Percentiles rank a stretch among this genome's conserved stretches.
Conservation (phyloP, 306 rosid species). For the Malus asiatica region DNA sequence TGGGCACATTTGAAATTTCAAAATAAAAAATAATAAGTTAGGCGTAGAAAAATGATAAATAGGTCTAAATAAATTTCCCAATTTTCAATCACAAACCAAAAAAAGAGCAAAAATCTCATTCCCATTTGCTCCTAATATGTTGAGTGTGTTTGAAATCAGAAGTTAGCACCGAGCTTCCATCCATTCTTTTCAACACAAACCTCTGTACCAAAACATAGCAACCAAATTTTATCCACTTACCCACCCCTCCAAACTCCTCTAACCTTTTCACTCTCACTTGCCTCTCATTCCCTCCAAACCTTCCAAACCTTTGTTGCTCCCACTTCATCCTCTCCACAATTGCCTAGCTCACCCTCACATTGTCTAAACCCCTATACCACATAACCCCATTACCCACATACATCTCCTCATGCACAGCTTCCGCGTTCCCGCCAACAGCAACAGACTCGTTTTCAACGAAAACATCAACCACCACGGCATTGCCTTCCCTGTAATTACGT, state of each 20-base stretch:
- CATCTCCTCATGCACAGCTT: slow-evolving; percentile 16
- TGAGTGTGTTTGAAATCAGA: slow-evolving; percentile 41
- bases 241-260: slow-evolving; percentile 42
- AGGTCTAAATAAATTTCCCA: too few relatives aligned
- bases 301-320: slow-evolving; percentile 36
- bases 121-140: slow-evolving; percentile 38
- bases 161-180: slow-evolving; percentile 34
- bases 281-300: slow-evolving; percentile 24
- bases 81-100: too few relatives aligned
- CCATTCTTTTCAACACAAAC: slow-evolving; percentile 36
- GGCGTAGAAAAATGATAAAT: too few relatives aligned
- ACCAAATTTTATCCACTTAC: slow-evolving; percentile 27
- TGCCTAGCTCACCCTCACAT: slow-evolving; percentile 40
- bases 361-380: slow-evolving; percentile 36
- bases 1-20: too few relatives aligned
- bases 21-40: too few relatives aligned
- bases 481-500: not conserved
- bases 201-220: slow-evolving; percentile 37
- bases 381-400: slow-evolving; percentile 21
- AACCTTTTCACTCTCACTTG: slow-evolving; percentile 27
- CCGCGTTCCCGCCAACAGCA: slow-evolving; percentile 18
- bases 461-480: slow-evolving; percentile 12
- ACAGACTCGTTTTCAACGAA: slow-evolving; percentile 24
- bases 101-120: slow-evolving; percentile 2
- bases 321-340: slow-evolving; percentile 57